A percentile compares a stretch with the other conserved stretches of the same genome.
These are phyloP conservation scores for Sphagnum fallax DNA, from an alignment of 228 moss, liverwort and hornwort genomes.

Conservation along the genomic window DNA sequence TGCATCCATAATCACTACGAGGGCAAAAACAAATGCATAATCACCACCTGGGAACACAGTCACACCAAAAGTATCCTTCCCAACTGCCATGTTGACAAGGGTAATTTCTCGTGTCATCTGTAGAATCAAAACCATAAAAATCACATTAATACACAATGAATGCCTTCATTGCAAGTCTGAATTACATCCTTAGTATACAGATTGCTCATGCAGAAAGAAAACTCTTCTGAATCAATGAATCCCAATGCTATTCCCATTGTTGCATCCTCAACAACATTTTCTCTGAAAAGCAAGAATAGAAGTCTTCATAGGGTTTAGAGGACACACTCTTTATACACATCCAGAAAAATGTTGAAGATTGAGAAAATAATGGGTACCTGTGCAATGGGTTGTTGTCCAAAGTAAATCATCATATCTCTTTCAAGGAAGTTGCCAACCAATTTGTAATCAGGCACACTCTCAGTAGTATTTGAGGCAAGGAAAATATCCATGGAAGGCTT, in stretches of 20 bases:
- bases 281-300: no score
- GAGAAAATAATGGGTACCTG: slow-evolving; percentile 13
- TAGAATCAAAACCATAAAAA: no score
- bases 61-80: slow-evolving; percentile 46
- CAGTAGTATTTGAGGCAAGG: slow-evolving; percentile 23
- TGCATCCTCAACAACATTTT: no score
- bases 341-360: background rate
- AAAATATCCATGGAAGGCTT: slow-evolving; percentile 38
- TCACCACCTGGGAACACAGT: slow-evolving; percentile 44
- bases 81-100: slow-evolving; percentile 23
- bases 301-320: no score
- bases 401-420: slow-evolving; percentile 43
- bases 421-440: slow-evolving; percentile 45
- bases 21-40: slow-evolving; percentile 30
- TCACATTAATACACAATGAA: no score
- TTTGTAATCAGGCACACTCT: slow-evolving; percentile 35
- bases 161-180: no score
- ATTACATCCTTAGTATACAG: no score
- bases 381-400: slow-evolving; percentile 38
- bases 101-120: slow-evolving; percentile 45
- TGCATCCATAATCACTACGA: slow-evolving; percentile 47
- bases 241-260: no score
- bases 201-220: no score
- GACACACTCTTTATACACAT: no score
- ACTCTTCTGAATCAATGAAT: no score